Evolutionary conservation across 164 flowering plant species (phyloP), one percentile per base, ranked within the genome.

Genomic region (Dillenia suffruticosa): DNA sequence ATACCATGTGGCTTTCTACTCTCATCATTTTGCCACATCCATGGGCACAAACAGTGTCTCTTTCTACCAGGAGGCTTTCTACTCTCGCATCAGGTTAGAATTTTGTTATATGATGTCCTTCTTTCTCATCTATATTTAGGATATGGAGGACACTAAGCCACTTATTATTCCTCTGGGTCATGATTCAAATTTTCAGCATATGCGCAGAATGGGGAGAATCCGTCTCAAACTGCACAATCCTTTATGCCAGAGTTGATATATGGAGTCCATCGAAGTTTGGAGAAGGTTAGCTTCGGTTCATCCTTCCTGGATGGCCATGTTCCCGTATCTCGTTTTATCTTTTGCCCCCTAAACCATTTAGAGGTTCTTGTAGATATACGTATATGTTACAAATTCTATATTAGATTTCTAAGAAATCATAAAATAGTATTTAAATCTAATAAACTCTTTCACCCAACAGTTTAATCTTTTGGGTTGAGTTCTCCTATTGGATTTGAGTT

Each of bases 141-240:
- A 63, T 57, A 45, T 49, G n/a, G 55, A 26, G 47, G 44, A 45
- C 46, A 22, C 17, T 12, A 52, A 40, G 50, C 26, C 10, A 13
- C 44, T 56, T 65, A 44, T 61, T 19, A 2, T 59, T 58, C 66
- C 44, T 10, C 56, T 62, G 91, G 99, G 99, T 91, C 68, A 83
- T 95, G 97, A 61, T 84, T 67, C 97, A 93, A 70, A 78, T 80
- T 40, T 82, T 54, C 61, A 50, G 84, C 65, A 82, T 88, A 85
- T 90, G 89, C 72, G 70, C 84, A 0, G 97, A 92, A 46, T 89
- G 89, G 87, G 97, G 97, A 48, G 97, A 92, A 67, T 97, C 99
- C 47, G 51, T 86, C 94, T 58, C 99, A 95, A 81, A 90, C 99
- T 53, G 99, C 99, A 17, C 97, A 95, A 67, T 86, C 99, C 51